Percentiles rank a stretch among this genome's conserved stretches.
Conservation (phyloP, 2,329 filamentous ascomycete species). For the Penicillium janthinellum region DNA sequence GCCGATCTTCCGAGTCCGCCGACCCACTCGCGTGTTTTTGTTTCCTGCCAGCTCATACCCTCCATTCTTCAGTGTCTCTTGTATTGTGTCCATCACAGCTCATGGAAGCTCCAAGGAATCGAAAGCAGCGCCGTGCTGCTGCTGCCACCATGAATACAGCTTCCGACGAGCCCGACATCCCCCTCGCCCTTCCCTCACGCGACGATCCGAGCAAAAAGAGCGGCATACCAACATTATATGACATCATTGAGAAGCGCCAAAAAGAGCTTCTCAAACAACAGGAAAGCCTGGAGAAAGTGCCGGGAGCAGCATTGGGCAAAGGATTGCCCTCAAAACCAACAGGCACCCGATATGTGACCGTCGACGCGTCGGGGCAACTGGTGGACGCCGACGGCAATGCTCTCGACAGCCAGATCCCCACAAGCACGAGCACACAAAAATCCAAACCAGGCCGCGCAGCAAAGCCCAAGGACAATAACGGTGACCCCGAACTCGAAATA, state of each 20-base stretch:
- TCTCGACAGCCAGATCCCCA: slow-evolving; percentile 15
- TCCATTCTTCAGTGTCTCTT: neutral
- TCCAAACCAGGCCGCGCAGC: neutral
- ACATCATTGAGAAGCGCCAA: slow-evolving; percentile 49
- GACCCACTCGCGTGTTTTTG: slow-evolving; percentile 8
- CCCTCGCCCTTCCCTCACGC: slow-evolving; percentile 24
- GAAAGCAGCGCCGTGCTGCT: slow-evolving; percentile 45
- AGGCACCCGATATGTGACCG: slow-evolving; percentile 38
- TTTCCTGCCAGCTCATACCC: slow-evolving; percentile 7
- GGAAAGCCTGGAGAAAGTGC: slow-evolving; percentile 3
- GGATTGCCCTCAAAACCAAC: slow-evolving; percentile 11
- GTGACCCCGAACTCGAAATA: slow-evolving; percentile 16
- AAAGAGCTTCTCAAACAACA: slow-evolving; percentile 30
- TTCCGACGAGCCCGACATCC: slow-evolving; percentile 17
- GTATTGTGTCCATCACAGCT: neutral
- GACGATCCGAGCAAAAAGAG: slow-evolving; percentile 31
- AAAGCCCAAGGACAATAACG: neutral
- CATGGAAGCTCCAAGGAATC: slow-evolving; percentile 39
- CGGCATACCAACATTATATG: slow-evolving; percentile 44
- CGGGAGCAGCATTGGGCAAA: neutral
- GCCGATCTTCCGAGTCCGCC: slow-evolving; percentile 3
- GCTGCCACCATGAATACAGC: slow-evolving; percentile 24
- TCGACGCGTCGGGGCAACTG: slow-evolving; percentile 32
- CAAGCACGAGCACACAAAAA: slow-evolving; percentile 8
- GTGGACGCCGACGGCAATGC: slow-evolving; percentile 22